Evolutionary conservation across 2,329 filamentous ascomycete species (phyloP).

Genomic region (Magnaporthales sp.): DNA sequence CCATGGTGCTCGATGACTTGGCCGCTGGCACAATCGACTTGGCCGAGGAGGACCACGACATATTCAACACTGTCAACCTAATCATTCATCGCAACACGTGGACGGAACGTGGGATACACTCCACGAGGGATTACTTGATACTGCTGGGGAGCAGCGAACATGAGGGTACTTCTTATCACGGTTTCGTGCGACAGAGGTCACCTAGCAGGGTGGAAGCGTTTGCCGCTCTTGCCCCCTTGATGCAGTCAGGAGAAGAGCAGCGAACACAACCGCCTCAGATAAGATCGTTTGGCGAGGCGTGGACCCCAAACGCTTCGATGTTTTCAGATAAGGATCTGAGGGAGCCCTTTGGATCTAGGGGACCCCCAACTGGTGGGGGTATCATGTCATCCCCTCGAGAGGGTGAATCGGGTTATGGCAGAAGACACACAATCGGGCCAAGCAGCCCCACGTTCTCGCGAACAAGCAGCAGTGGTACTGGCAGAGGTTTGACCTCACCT

Average conservation of each 20-base stretch:
- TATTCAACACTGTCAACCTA: conserved; percentile 32
- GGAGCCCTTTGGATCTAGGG: conserved; percentile 17
- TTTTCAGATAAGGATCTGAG: conserved; percentile 16
- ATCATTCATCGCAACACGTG: conserved; percentile 40
- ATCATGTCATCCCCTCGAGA: conserved; percentile 22
- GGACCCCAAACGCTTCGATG: conserved; percentile 17
- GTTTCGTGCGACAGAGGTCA: conserved; percentile 30
- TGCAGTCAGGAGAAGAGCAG: conserved; percentile 21
- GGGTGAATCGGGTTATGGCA: conserved; percentile 18
- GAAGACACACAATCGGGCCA: conserved; percentile 35
- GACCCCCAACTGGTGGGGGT: conserved; percentile 15
- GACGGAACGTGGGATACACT: conserved; percentile 33
- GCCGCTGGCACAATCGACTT: conserved; percentile 22
- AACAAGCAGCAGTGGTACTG: conserved; percentile 15
- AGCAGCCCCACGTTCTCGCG: conserved; percentile 34
- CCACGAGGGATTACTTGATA: conserved; percentile 40
- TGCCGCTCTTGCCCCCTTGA: conserved; percentile 20
- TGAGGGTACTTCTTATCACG: conserved; percentile 28
- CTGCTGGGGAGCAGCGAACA: conserved; percentile 35
- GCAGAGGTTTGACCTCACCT: conserved; percentile 33
- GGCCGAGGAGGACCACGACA: conserved; percentile 33
- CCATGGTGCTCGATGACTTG: conserved; percentile 35
- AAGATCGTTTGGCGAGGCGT: conserved; percentile 27
- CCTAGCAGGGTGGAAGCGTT: conserved; percentile 21
- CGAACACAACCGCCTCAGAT: conserved; percentile 29